Base-by-base conservation (phyloP, 805 yeast species). In the Hanseniaspora opuntiae region DNA sequence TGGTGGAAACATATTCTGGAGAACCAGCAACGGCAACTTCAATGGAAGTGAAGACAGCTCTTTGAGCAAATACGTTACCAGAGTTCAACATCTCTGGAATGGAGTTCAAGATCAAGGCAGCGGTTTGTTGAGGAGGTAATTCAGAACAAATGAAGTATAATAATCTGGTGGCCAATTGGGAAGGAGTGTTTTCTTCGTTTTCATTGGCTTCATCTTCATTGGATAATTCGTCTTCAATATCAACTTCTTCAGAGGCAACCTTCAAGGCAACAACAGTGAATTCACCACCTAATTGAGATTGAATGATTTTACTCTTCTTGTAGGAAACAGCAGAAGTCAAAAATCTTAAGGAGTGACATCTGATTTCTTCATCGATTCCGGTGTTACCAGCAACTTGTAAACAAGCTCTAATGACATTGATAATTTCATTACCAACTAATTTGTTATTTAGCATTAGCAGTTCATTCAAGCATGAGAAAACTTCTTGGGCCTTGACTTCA, bases 41-140 rank as follows among this genome's bases (percentile, higher is more conserved):
- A 58, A 93, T 71, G 35, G 95, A 78, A 61, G 86, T 72, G 51
- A 88, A 74, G 53, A 84, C 93, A 56, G 94, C 96, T 71, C 96
- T 81, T 72, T 94, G 81, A 71, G 84, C 87, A 59, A 77, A 82
- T 57, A 76, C 74, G 65, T 86, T 79, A n/a, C 77, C 59, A 17
- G 89, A 77, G 47, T 78, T 69, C 57, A 82, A 66, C 73, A 81
- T 68, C 44, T 75, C 64, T 45, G 78, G 75, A 58, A 85, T 67
- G 59, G 75, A 77, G 58, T 80, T 85, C 57, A 87, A 74, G 57
- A 90, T 74, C 44, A 96, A 90, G 58, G 74, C 76, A 59, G 89
- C 81, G 54, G 86, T 95, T 68, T 93, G 98, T 42, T 87, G 78
- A 48, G 97, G 96, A 52, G 99, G 96, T 62, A 93, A 74, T 63